Conservation (phyloP, 2,329 filamentous ascomycete species). For the Juglanconis oblonga region DNA sequence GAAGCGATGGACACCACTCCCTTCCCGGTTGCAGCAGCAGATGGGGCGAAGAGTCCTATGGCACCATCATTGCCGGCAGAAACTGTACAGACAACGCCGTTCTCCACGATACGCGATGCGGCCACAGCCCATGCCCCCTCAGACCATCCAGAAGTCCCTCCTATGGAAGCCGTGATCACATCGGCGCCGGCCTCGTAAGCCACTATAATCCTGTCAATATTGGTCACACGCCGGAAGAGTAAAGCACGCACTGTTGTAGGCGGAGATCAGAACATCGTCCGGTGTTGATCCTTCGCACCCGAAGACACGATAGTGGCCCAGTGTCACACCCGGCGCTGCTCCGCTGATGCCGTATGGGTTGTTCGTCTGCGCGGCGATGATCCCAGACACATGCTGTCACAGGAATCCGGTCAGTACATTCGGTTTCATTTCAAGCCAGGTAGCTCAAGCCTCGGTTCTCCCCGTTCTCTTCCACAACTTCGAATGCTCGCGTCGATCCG, state of each 20-base stretch:
- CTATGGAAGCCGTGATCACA: conserved; percentile 55
- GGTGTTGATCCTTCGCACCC: conserved; percentile 47
- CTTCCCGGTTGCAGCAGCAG: conserved; percentile 45
- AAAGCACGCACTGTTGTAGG: conserved; percentile 43
- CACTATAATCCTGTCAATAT: conserved; percentile 16
- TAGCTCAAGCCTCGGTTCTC: too few relatives aligned
- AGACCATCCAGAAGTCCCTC: conserved; percentile 49
- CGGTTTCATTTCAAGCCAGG: neutral
- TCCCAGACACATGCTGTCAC: conserved; percentile 53
- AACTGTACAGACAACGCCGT: conserved; percentile 50
- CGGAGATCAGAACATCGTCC: conserved; percentile 48
- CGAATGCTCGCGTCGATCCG: too few relatives aligned
- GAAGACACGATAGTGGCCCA: conserved; percentile 57
- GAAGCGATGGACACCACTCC: conserved; percentile 48
- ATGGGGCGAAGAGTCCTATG: conserved; percentile 47
- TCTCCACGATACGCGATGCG: conserved; percentile 50
- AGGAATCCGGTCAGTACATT: neutral
- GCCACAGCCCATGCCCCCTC: conserved; percentile 49
- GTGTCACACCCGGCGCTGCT: conserved; percentile 52
- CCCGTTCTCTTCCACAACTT: too few relatives aligned
- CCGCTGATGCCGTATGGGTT: conserved; percentile 55
- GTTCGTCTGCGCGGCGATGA: conserved; percentile 56
- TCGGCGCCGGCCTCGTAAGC: conserved; percentile 59
- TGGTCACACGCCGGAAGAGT: neutral
- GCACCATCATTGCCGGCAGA: conserved; percentile 51